These are phyloP conservation scores for Fusarium euwallaceae DNA, from an alignment of 2,329 filamentous ascomycete genomes.

Conservation along the genomic window DNA sequence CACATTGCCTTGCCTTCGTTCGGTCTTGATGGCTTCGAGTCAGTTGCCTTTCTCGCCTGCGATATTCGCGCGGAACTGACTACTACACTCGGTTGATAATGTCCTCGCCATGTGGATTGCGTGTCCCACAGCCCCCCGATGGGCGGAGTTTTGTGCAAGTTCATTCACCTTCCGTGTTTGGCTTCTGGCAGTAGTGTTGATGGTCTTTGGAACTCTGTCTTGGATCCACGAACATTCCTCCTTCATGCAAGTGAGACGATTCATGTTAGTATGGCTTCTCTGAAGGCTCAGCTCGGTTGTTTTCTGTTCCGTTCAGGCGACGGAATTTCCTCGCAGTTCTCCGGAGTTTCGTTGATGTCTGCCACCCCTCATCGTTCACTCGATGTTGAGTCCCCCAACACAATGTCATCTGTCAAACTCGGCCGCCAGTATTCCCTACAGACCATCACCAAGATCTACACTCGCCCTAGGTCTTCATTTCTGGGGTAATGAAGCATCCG, in stretches of 20 bases:
- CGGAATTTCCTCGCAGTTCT: background rate
- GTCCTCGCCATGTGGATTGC: slow-evolving; percentile 14
- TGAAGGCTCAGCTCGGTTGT: background rate
- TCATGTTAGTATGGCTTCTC: slow-evolving; percentile 4
- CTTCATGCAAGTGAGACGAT: slow-evolving; percentile 2
- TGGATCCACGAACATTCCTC: slow-evolving; percentile 22
- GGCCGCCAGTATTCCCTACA: background rate
- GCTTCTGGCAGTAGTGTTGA: slow-evolving; percentile 2
- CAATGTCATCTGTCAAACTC: background rate
- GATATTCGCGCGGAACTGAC: background rate
- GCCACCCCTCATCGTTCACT: background rate
- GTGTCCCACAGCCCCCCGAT: background rate
- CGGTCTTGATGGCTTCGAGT: slow-evolving; percentile 28
- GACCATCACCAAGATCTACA: background rate
- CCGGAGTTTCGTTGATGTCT: slow-evolving; percentile 4
- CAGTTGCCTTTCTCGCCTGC: slow-evolving; percentile 15
- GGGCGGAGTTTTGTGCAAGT: slow-evolving; percentile 4
- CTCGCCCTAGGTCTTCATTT: background rate
- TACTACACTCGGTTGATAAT: slow-evolving; percentile 14
- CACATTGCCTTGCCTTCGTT: slow-evolving; percentile 19
- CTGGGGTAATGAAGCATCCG: slow-evolving; percentile 16
- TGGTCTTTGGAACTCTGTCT: slow-evolving; percentile 1
- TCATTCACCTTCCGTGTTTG: slow-evolving; percentile 17
- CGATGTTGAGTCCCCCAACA: background rate
- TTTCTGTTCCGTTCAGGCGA: slow-evolving; percentile 12